Base-by-base conservation (phyloP, 2,329 filamentous ascomycete genomes). In the Orbilia brochopaga region DNA sequence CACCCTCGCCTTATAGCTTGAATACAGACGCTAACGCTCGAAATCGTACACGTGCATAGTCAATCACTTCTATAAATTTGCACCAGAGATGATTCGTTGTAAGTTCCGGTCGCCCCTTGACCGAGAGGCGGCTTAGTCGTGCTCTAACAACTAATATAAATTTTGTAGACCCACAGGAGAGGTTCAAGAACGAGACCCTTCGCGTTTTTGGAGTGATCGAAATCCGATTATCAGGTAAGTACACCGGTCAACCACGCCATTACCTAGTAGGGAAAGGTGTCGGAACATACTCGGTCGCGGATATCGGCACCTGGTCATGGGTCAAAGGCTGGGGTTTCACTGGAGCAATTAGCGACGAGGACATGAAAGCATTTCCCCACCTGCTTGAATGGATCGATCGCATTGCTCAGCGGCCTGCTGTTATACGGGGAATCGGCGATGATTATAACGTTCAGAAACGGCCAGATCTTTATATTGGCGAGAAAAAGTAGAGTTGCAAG, bases 141-240 rank as follows among this genome's bases (percentile, higher is more conserved):
- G n/a, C n/a, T 48, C 11, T 63, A 69, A 64, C 42, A 44, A 13
- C 59, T 23, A 56, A 50, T 30, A 32, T 52, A 1, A 60, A 17
- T 3, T 2, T n/a, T 21, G 17, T 21, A 70, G 66, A 82, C 77
- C 83, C 83, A 11, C 83, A 84, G 74, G 79, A 81, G 21, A 81
- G 83, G 37, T 85, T 83, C 80, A 79, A 77, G 54, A 85, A 84
- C 57, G 83, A 85, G 75, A 83, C 81, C 1, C 78, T 83, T 1
- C 81, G 83, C 3, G 81, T 85, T 10, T 85, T 80, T 74, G 83
- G 82, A 56, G 84, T 85, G n/a, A 79, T 85, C n/a, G 83, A 85
- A 69, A 83, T 85, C 64, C 83, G 81, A 8, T 78, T 85, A 1
- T 81, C 79, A 0, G 84, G 84, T 13, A 84, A 83, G 74, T 84